phyloP scores from a whole-genome alignment of 148 eudicot species.

The Rhododendron ovatum region DNA sequence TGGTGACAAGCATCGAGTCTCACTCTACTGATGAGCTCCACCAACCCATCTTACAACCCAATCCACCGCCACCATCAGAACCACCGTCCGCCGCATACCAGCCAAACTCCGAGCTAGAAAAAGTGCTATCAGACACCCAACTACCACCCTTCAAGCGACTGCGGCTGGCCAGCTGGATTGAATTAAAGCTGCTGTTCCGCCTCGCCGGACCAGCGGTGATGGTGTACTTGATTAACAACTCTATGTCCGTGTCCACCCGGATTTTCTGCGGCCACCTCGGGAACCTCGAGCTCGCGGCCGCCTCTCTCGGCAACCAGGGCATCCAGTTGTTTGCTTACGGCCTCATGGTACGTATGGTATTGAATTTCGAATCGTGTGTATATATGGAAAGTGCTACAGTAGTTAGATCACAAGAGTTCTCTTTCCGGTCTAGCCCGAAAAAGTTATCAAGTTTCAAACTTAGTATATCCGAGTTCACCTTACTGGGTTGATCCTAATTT shows the following conservation, averaged over 20 bases:
- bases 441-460: no score
- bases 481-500: no score
- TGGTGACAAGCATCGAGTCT: slow-evolving; percentile 1
- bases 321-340: slow-evolving; percentile 56
- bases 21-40: background rate
- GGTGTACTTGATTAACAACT: slow-evolving; percentile 51
- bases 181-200: slow-evolving; percentile 26
- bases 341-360: slow-evolving; percentile 34
- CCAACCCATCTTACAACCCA: background rate
- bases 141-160: slow-evolving; percentile 16
- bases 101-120: slow-evolving; percentile 29
- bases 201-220: slow-evolving; percentile 49
- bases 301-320: slow-evolving; percentile 54
- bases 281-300: slow-evolving; percentile 52
- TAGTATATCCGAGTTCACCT: no score
- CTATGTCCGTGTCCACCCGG: slow-evolving; percentile 44
- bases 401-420: no score
- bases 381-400: background rate
- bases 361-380: background rate
- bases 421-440: no score
- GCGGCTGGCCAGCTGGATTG: slow-evolving; percentile 27
- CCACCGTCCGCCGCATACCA: background rate
- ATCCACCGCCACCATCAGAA: background rate
- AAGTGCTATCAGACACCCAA: slow-evolving; percentile 17
- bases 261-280: slow-evolving; percentile 66